Base-by-base conservation (phyloP, 441 rosid species). In the Erodium moschatum region DNA sequence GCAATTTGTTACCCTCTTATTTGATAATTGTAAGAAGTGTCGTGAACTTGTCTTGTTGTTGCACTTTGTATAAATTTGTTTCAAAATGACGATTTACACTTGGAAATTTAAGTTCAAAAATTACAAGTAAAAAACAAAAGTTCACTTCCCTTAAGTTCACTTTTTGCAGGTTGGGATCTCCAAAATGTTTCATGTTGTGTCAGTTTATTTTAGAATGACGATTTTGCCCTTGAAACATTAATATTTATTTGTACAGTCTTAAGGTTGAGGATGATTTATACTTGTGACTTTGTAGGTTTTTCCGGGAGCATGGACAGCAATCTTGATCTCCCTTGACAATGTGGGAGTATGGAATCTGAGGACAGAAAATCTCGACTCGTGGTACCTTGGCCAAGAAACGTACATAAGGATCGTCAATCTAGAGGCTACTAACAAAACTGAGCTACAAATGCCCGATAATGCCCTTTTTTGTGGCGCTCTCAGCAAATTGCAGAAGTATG, bases 271-370 rank as follows among this genome's bases (percentile, higher is more conserved):
- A 46, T 46, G 52, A 46, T 46, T 11, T 46, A 46, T 33, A 33
- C 38, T 33, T 33, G 38, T 3, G 38, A 1, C 6, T 33, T 3
- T 73, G 69, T 80, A 86, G 91, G 89, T 87, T 0, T 87, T 85
- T 71, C 89, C 92, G 20, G 81, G 70, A 58, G 85, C 92, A 13
- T 87, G 92, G 89, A 87, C 92, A 6, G 88, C 89, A 0, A 73
- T 87, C 3, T 87, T 85, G 70, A 75, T 87, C 29, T 75, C 84
- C 18, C 76, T 87, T 19, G 92, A 85, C 71, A 87, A 85, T 67
- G 87, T 84, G 38, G 92, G 92, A 61, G 83, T 85, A 83, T 87
- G 92, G 92, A 87, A 87, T 72, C 40, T 87, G 69, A 83, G 92
- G 40, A 79, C 80, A 4, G 84, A 87, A 73, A 77, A 69, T 6